Evolutionary conservation across 179 eudicot species (phyloP), one percentile per base, ranked within the genome.

Genomic region (Gypsophila paniculata): DNA sequence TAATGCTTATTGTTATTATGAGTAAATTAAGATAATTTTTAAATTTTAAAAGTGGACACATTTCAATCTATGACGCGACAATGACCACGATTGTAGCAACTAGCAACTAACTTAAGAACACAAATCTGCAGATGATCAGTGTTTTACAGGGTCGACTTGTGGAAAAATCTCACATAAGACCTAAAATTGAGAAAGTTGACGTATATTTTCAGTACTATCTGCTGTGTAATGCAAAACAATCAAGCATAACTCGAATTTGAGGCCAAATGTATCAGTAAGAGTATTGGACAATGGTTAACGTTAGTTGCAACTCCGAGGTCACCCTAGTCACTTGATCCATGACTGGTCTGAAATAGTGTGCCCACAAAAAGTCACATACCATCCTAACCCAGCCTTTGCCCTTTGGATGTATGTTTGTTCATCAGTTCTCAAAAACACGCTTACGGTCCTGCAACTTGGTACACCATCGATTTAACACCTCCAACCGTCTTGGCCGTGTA

Each of bases 311-410:
- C 59, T 63, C 68, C 58, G 19, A 25, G 38, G 34, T 70, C 48
- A 11, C 71, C 53, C 49, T 65, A 26, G 26, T 6, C 23, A 39
- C 52, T 21, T 18, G 14, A 34, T 68, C 61, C 52, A 42, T 19
- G 7, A 14, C 80, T 58, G 70, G 25, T 42, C 46, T 42, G 46
- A 1, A 6, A 42, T 44, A 29, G 19, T 51, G 25, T 52, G 44
- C 54, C 73, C 29, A 69, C 66, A 78, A 69, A 75, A 77, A 39
- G 44, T 18, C 29, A 62, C 65, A 36, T 13, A 71, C 10, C 21
- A 23, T 29, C 42, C 22, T 25, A 53, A n/a, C 38, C 61, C 22
- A 55, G 42, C 70, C 49, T 46, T 8, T 29, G 39, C 39, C 70
- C 49, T 46, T 8, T 29, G 39, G 17, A 7, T 13, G 23, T 44